Conservation (phyloP, 805 yeast species). For the Myxozyma neglecta region DNA sequence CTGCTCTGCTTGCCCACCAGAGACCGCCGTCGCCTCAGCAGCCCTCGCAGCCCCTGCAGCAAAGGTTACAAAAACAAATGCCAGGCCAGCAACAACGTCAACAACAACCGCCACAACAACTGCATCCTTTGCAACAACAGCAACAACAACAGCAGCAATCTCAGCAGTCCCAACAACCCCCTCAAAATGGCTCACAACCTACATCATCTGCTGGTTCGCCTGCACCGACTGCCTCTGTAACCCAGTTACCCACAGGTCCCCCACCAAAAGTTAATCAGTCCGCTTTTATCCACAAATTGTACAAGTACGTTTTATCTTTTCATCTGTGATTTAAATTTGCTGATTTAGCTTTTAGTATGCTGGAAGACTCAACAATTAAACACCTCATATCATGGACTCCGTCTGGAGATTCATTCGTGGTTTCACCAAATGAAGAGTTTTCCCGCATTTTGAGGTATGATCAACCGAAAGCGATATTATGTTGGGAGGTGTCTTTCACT, state of each 20-base stretch:
- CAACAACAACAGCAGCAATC: neutral
- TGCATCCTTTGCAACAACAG: neutral
- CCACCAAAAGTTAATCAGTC: slow-evolving; percentile 47
- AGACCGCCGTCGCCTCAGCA: slow-evolving; percentile 4
- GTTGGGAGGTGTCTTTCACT: neutral
- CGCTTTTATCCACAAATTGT: slow-evolving; percentile 83
- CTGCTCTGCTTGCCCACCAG: slow-evolving; percentile 3
- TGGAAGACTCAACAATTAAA: slow-evolving; percentile 69
- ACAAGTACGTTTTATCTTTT: slow-evolving; percentile 39
- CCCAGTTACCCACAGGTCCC: neutral
- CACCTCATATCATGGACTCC: slow-evolving; percentile 87
- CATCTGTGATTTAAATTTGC: neutral
- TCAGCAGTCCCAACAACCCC: neutral
- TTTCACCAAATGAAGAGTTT: slow-evolving; percentile 85
- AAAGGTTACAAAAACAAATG: too few relatives aligned
- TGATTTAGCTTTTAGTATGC: slow-evolving; percentile 55
- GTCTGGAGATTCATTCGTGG: slow-evolving; percentile 66
- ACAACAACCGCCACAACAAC: neutral
- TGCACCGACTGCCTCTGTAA: neutral
- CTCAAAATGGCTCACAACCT: neutral
- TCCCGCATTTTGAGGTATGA: slow-evolving; percentile 58
- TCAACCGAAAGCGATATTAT: neutral
- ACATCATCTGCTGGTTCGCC: neutral
- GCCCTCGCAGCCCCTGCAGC: neutral
- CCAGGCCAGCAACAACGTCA: neutral